These are phyloP conservation scores for Aspergillus pseudoglaucus DNA, from an alignment of 2,329 filamentous ascomycete species.

Conservation along the genomic window DNA sequence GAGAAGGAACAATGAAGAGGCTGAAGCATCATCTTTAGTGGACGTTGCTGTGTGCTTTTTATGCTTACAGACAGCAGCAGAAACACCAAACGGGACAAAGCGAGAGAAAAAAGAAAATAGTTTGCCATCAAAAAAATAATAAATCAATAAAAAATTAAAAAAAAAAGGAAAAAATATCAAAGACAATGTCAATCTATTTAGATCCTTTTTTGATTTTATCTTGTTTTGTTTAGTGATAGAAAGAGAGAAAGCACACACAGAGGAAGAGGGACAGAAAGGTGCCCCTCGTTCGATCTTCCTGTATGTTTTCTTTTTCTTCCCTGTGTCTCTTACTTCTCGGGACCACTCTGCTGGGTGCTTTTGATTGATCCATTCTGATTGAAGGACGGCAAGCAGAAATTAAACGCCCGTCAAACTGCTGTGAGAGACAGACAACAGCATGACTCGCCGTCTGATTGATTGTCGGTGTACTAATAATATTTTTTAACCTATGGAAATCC, in stretches of 20 bases:
- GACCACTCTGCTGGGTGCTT: neutral
- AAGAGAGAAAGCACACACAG: neutral
- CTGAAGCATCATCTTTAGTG: neutral
- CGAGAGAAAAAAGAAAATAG: constrained; percentile 1
- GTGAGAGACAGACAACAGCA: neutral
- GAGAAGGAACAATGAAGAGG: neutral
- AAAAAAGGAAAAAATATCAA: constrained; percentile 3
- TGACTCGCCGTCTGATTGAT: neutral
- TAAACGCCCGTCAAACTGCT: neutral
- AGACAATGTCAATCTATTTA: neutral
- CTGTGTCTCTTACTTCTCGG: neutral
- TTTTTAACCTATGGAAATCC: neutral
- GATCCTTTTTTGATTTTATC: neutral
- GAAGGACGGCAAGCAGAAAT: neutral
- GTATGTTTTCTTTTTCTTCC: neutral
- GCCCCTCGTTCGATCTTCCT: neutral
- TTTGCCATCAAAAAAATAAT: neutral
- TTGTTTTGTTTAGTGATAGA: neutral
- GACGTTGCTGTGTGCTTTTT: neutral
- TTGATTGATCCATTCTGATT: neutral
- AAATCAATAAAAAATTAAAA: neutral
- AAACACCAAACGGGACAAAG: constrained; percentile 1
- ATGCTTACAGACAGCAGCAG: constrained; percentile 6
- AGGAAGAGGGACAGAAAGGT: neutral
- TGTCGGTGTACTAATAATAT: neutral